Percentiles rank a stretch among this genome's conserved stretches.
These are phyloP conservation scores for Conticribra guillardii DNA, from an alignment of 108 stramenopile species.

Conservation along the genomic window DNA sequence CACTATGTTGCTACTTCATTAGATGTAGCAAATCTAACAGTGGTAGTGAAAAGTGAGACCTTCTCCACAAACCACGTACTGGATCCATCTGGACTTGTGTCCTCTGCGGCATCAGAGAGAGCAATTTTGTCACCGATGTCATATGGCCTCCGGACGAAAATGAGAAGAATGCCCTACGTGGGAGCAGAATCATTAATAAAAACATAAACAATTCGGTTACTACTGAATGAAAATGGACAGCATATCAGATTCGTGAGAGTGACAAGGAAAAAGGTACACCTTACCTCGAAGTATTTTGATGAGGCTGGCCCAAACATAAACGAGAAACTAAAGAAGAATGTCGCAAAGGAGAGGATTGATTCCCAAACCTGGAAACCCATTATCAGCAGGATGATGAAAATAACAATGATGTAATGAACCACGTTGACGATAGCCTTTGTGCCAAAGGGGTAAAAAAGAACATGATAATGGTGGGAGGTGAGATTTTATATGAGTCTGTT, in stretches of 20 bases:
- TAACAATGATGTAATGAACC: slow-evolving; percentile 51
- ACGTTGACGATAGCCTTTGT: slow-evolving; percentile 52
- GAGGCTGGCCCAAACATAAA: slow-evolving; percentile 69
- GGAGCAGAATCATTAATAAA: too few relatives aligned
- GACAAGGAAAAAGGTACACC: neutral
- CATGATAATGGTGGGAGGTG: too few relatives aligned
- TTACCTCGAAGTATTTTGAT: slow-evolving; percentile 56
- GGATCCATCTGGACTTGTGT: slow-evolving; percentile 49
- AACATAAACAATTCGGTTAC: too few relatives aligned
- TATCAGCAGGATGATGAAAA: slow-evolving; percentile 51
- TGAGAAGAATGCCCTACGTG: slow-evolving; percentile 53
- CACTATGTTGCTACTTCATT: slow-evolving; percentile 44
- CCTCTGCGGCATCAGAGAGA: slow-evolving; percentile 42
- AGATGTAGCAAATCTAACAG: slow-evolving; percentile 54
- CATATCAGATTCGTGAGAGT: neutral
- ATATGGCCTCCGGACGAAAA: slow-evolving; percentile 67
- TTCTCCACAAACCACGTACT: slow-evolving; percentile 55
- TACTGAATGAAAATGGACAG: neutral
- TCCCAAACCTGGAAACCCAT: slow-evolving; percentile 50
- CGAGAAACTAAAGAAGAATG: slow-evolving; percentile 56
- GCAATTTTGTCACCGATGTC: slow-evolving; percentile 73
- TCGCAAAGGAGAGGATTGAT: slow-evolving; percentile 54
- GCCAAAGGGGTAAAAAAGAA: neutral
- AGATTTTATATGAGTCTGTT: too few relatives aligned
- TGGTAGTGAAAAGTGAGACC: slow-evolving; percentile 57